phyloP scores from a whole-genome alignment of 768 basidiomycete genomes.

The Hebeloma cylindrosporum region DNA sequence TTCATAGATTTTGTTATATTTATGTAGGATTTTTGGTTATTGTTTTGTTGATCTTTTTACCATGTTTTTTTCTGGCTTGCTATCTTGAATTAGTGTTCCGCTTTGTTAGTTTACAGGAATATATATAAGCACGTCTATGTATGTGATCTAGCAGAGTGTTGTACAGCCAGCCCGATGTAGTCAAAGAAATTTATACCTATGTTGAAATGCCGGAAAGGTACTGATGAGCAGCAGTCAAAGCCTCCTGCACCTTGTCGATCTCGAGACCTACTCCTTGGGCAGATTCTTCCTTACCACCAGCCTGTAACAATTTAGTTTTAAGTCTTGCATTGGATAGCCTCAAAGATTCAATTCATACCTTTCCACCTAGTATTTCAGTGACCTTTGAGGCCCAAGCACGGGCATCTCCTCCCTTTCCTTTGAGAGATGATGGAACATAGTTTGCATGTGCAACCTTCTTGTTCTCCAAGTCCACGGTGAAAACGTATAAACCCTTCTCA shows the following conservation, averaged over 20 bases:
- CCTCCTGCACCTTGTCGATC: conserved; percentile 21
- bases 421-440: conserved; percentile 59
- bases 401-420: conserved; percentile 73
- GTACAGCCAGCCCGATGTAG: no score
- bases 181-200: neutral
- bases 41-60: neutral
- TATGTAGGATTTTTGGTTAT: neutral
- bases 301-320: conserved; percentile 42
- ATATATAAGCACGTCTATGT: no score
- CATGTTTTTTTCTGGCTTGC: neutral
- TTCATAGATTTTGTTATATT: no score
- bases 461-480: conserved; percentile 69
- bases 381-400: conserved; percentile 86
- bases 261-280: conserved; percentile 81
- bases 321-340: neutral
- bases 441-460: conserved; percentile 88
- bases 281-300: conserved; percentile 92
- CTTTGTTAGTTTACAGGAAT: neutral
- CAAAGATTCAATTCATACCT: conserved; percentile 47
- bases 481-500: conserved; percentile 83
- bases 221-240: conserved; percentile 21
- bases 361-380: conserved; percentile 82
- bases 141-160: no score
- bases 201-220: conserved; percentile 17
- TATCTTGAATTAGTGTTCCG: neutral